Conservation (phyloP, 176 grass and related monocot genomes). For the bread wheat (Triticum aestivum) region DNA sequence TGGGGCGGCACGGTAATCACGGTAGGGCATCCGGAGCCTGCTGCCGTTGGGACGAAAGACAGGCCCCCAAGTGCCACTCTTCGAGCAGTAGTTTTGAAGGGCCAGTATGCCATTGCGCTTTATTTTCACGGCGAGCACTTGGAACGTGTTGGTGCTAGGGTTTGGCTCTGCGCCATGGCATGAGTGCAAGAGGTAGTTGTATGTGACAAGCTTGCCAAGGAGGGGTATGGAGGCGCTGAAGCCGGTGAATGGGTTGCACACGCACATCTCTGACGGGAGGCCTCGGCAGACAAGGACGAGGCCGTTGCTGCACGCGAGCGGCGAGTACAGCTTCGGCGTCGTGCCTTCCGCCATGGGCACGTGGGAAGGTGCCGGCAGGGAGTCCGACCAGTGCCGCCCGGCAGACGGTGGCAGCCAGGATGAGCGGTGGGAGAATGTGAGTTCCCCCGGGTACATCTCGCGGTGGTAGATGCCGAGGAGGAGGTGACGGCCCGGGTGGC, state of each 20-base stretch:
- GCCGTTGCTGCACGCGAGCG: not conserved
- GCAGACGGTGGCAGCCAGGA: not conserved
- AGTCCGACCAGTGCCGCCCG: slow-evolving; percentile 13
- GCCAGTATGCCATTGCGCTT: not conserved
- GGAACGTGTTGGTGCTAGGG: not conserved
- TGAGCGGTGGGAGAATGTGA: not conserved
- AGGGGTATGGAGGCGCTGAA: not conserved
- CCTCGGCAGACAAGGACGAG: slow-evolving; percentile 1
- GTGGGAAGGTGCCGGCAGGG: not conserved
- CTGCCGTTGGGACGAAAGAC: not conserved
- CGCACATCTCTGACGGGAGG: not conserved
- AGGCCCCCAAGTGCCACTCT: not conserved
- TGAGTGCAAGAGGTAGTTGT: not conserved
- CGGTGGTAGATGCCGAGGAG: slow-evolving; percentile 3
- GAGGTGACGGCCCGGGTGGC: not conserved
- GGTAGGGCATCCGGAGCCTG: no score
- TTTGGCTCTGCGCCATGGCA: not conserved
- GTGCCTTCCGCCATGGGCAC: not conserved
- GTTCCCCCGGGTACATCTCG: not conserved
- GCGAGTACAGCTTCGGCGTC: not conserved
- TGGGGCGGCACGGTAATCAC: no score
- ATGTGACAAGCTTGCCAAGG: not conserved
- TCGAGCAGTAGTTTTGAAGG: slow-evolving; percentile 20
- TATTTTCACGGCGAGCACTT: not conserved
- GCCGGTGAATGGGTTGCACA: not conserved